Conservation (phyloP, 176 grass and related monocot species). For the Bonia amplexicaulis region DNA sequence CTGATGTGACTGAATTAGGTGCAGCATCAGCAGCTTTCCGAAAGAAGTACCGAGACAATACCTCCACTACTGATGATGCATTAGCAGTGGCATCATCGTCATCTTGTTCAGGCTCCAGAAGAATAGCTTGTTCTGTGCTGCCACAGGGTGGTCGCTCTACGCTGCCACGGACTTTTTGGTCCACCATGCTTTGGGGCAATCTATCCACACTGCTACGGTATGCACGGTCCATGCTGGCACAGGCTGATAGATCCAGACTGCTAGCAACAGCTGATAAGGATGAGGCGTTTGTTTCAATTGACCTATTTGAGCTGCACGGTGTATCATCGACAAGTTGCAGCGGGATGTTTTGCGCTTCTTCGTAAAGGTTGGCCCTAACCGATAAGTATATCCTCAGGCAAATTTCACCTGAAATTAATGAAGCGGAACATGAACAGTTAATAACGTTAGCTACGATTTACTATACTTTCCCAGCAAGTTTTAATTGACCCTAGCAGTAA, state of each 20-base stretch:
- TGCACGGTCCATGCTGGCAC: slow-evolving; percentile 16
- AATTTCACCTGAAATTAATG: slow-evolving; percentile 83
- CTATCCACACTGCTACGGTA: slow-evolving; percentile 13
- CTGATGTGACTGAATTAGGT: slow-evolving; percentile 18
- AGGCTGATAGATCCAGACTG: slow-evolving; percentile 21
- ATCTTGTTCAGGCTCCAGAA: slow-evolving; percentile 48
- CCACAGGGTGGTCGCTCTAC: slow-evolving; percentile 29
- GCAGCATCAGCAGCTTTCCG: slow-evolving; percentile 21
- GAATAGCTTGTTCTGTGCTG: slow-evolving; percentile 36
- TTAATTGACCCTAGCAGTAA: not conserved
- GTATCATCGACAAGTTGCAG: slow-evolving; percentile 32
- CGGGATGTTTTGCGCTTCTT: slow-evolving; percentile 2
- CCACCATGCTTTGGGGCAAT: slow-evolving; percentile 1
- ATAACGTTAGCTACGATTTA: not conserved
- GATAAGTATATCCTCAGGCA: slow-evolving; percentile 52
- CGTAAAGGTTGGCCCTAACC: slow-evolving; percentile 25
- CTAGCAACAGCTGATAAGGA: slow-evolving; percentile 28
- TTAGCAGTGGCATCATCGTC: slow-evolving; percentile 1
- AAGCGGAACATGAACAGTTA: slow-evolving; percentile 8
- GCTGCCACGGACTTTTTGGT: not conserved
- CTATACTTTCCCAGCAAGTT: not conserved
- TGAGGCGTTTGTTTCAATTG: slow-evolving; percentile 25
- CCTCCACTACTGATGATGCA: slow-evolving; percentile 40
- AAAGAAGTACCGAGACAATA: slow-evolving; percentile 53
- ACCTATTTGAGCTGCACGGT: slow-evolving; percentile 33